A percentile compares a stretch with the other conserved stretches of the same genome.
Evolutionary conservation across 805 yeast species (phyloP).

Genomic region (Barnettozyma californica): DNA sequence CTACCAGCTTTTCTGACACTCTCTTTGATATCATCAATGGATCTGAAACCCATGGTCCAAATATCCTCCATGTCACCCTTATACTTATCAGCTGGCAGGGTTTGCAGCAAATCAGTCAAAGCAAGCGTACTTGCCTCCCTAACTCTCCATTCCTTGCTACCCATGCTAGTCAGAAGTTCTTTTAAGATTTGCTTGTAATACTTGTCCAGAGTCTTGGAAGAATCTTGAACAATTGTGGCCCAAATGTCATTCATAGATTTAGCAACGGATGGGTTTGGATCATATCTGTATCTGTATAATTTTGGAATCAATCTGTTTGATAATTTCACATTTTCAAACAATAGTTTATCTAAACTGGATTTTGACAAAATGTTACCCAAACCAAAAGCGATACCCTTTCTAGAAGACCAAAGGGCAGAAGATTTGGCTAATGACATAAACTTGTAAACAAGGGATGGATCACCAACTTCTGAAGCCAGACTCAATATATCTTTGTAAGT

Average conservation of each 20-base stretch:
- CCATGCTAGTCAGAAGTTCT: constrained; percentile 65
- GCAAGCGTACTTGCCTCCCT: constrained; percentile 84
- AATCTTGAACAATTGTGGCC: constrained; percentile 58
- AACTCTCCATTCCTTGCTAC: constrained; percentile 86
- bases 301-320: constrained; percentile 70
- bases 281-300: constrained; percentile 77
- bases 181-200: constrained; percentile 55
- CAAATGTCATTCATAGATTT: constrained; percentile 86
- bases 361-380: constrained; percentile 80
- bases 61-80: constrained; percentile 53
- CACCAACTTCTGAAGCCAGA: constrained; percentile 92
- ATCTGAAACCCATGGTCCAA: constrained; percentile 86
- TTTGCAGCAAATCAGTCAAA: constrained; percentile 60
- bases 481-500: constrained; percentile 87
- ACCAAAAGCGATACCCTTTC: constrained; percentile 94
- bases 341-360: constrained; percentile 59
- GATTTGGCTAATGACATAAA: constrained; percentile 89
- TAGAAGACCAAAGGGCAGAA: constrained; percentile 85
- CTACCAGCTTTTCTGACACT: constrained; percentile 82
- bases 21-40: constrained; percentile 90
- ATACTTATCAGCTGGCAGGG: constrained; percentile 47
- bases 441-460: constrained; percentile 87
- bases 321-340: constrained; percentile 47
- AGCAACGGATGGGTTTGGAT: constrained; percentile 72
- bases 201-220: constrained; percentile 45